These are phyloP conservation scores for Xylaria sp. DNA, from an alignment of 2,329 filamentous ascomycete species.

Conservation along the genomic window DNA sequence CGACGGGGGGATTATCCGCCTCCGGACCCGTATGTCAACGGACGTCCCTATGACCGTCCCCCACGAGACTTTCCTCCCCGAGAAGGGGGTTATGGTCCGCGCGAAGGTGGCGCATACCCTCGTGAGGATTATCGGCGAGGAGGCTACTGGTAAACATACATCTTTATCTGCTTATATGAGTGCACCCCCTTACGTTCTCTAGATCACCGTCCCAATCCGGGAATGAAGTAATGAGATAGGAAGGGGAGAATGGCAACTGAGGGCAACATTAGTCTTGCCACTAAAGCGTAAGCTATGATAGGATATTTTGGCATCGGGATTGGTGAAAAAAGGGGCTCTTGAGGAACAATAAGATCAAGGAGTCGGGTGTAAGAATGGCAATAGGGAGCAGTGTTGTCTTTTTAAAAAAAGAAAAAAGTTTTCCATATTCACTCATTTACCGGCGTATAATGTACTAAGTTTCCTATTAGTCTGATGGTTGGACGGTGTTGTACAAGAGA, in stretches of 20 bases:
- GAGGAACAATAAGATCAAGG: slow-evolving; percentile 34
- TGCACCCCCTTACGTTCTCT: slow-evolving; percentile 50
- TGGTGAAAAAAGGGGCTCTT: slow-evolving; percentile 32
- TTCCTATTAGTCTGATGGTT: neutral
- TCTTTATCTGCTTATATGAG: slow-evolving; percentile 44
- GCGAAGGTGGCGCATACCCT: slow-evolving; percentile 49
- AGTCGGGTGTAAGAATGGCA: slow-evolving; percentile 37
- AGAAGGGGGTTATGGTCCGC: slow-evolving; percentile 60
- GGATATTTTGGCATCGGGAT: slow-evolving; percentile 30
- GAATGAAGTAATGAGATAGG: slow-evolving; percentile 32
- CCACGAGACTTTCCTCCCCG: slow-evolving; percentile 63
- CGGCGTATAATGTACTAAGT: slow-evolving; percentile 23
- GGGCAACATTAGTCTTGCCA: slow-evolving; percentile 14
- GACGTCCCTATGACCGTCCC: slow-evolving; percentile 68
- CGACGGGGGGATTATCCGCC: slow-evolving; percentile 71
- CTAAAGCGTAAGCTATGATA: slow-evolving; percentile 27
- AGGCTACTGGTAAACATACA: slow-evolving; percentile 53
- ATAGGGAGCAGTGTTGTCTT: slow-evolving; percentile 33
- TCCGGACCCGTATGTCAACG: slow-evolving; percentile 69
- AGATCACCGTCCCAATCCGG: slow-evolving; percentile 44
- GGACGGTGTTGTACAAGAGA: slow-evolving; percentile 1
- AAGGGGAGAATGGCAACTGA: slow-evolving; percentile 23
- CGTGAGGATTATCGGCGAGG: slow-evolving; percentile 51
- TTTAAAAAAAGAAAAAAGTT: slow-evolving; percentile 6
- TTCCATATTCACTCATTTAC: slow-evolving; percentile 29